These are phyloP conservation scores for Boletus sensibilis DNA, from an alignment of 768 basidiomycete genomes.

Conservation along the genomic window DNA sequence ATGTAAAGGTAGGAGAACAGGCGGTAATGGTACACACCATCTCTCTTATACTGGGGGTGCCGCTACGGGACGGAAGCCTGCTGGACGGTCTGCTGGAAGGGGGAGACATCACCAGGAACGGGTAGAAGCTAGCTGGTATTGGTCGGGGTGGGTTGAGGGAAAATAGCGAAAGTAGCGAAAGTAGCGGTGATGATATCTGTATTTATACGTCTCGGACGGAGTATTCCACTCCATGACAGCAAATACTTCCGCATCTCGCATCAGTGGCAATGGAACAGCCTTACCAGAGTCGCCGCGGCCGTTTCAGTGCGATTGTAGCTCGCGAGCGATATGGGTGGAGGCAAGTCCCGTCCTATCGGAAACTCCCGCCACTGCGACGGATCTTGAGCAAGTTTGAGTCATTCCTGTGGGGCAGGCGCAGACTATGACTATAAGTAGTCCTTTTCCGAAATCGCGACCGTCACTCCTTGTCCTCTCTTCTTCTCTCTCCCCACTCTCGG, in stretches of 20 bases:
- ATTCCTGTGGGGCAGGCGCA: too few relatives aligned
- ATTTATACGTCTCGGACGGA: conserved; percentile 22
- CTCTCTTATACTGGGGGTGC: conserved; percentile 43
- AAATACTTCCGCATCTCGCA: not conserved
- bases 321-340: not conserved
- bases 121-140: conserved; percentile 4
- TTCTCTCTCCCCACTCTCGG: not conserved
- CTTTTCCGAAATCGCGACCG: too few relatives aligned
- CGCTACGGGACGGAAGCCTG: conserved; percentile 36
- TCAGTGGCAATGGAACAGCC: not conserved
- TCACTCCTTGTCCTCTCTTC: not conserved
- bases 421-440: conserved; percentile 1
- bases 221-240: not conserved
- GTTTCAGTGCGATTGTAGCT: too few relatives aligned
- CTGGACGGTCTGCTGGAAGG: conserved; percentile 28
- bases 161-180: conserved; percentile 5
- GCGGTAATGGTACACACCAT: conserved; percentile 32
- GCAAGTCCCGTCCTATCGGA: conserved; percentile 2
- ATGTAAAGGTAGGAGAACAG: conserved; percentile 9
- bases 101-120: conserved; percentile 21
- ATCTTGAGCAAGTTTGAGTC: not conserved
- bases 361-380: conserved; percentile 7
- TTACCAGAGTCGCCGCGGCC: too few relatives aligned
- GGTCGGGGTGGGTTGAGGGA: conserved; percentile 15
- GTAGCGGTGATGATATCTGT: not conserved